Evolutionary conservation across 2,329 filamentous ascomycete species (phyloP).

Genomic region (Drechslera avenae): DNA sequence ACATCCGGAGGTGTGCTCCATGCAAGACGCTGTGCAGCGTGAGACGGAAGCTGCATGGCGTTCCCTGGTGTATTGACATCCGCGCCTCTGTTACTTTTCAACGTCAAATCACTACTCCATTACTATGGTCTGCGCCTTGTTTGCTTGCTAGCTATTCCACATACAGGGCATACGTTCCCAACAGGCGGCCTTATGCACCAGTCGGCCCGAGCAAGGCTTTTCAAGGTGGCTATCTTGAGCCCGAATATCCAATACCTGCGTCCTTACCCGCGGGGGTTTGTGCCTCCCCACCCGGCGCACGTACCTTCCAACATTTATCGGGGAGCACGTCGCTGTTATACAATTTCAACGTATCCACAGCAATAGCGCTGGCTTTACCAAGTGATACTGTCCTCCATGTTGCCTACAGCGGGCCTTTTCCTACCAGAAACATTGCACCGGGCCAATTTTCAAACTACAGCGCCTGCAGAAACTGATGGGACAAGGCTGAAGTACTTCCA

Average conservation of each 20-base stretch:
- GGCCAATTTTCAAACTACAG: background rate
- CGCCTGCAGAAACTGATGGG: slow-evolving; percentile 5
- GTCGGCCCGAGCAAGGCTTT: background rate
- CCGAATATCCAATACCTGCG: background rate
- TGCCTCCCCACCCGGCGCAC: background rate
- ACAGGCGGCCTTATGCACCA: background rate
- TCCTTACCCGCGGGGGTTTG: background rate
- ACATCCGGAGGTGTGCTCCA: background rate
- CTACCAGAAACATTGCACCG: slow-evolving; percentile 26
- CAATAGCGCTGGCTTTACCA: background rate
- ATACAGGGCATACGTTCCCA: background rate
- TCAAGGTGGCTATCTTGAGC: slow-evolving; percentile 2
- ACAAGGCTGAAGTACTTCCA: slow-evolving; percentile 21
- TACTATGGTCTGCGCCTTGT: background rate
- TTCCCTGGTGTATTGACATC: background rate
- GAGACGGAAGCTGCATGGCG: slow-evolving; percentile 2
- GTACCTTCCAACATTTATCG: background rate
- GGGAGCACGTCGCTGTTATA: background rate
- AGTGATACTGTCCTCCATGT: slow-evolving; percentile 7
- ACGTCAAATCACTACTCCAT: background rate
- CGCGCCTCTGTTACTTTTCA: slow-evolving; percentile 1
- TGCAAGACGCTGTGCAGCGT: background rate
- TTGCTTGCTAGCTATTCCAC: background rate
- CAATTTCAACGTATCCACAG: background rate
- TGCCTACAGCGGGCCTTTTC: slow-evolving; percentile 24